Evolutionary conservation across 352 stramenopile species (phyloP).

Genomic region (Pythium periplocum): DNA sequence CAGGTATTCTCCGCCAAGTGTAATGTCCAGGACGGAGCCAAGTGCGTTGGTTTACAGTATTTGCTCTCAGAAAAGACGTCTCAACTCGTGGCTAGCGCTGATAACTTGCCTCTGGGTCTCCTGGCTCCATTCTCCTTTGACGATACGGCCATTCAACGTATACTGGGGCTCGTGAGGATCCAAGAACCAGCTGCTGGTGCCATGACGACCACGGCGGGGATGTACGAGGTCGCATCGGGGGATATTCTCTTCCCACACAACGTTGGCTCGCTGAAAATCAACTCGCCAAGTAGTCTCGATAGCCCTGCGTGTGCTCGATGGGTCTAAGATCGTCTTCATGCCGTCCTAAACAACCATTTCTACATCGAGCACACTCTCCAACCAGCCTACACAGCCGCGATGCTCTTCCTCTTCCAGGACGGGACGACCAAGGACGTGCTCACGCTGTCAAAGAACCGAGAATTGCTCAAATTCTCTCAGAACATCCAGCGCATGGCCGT

Average conservation of each 20-base stretch:
- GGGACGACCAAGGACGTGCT: constrained; percentile 3
- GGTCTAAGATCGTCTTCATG: constrained; percentile 5
- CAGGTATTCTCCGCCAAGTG: no score
- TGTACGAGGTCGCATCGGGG: background rate
- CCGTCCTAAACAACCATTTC: constrained; percentile 10
- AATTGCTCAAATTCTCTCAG: constrained; percentile 4
- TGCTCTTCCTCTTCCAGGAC: constrained; percentile 12
- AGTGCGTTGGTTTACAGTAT: no score
- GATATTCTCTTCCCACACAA: constrained; percentile 11
- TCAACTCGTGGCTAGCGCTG: no score
- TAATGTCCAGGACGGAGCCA: no score
- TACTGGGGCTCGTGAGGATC: no score
- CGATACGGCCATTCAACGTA: no score
- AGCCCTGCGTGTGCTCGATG: background rate
- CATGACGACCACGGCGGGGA: background rate
- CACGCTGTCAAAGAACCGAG: background rate
- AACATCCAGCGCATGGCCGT: constrained; percentile 7
- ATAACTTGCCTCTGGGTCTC: no score
- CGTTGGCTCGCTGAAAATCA: background rate
- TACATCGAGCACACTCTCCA: constrained; percentile 13
- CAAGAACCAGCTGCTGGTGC: no score
- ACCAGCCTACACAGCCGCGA: constrained; percentile 7
- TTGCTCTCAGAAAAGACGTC: no score
- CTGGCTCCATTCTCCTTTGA: no score
- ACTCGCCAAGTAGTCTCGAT: background rate